phyloP scores from a whole-genome alignment of 1,139 yeast species.

The Magnusiomyces clavatus region DNA sequence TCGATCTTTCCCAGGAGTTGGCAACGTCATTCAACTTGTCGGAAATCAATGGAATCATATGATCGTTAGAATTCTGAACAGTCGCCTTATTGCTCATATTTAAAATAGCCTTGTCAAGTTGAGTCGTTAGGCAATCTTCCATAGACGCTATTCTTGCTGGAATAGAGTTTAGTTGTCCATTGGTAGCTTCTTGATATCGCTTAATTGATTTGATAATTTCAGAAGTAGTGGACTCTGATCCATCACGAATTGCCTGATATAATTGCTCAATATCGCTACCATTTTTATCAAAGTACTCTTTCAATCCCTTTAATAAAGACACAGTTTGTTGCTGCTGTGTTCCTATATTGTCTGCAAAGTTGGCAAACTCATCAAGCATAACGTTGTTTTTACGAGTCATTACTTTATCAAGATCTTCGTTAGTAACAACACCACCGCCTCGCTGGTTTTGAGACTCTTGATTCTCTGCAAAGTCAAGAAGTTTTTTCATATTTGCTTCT shows the following conservation, averaged over 20 bases:
- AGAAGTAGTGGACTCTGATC: constrained; percentile 3
- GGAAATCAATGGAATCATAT: constrained; percentile 8
- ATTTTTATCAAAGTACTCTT: constrained; percentile 8
- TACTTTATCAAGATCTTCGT: constrained; percentile 6
- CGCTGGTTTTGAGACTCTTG: not conserved
- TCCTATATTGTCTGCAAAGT: constrained; percentile 8
- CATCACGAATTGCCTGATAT: constrained; percentile 5
- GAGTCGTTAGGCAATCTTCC: not conserved
- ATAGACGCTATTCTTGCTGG: not conserved
- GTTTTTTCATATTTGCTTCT: constrained; percentile 2
- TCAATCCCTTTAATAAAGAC: constrained; percentile 4
- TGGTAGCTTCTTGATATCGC: constrained; percentile 4
- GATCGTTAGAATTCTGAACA: not conserved
- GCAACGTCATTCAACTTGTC: no score
- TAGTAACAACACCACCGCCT: constrained; percentile 3
- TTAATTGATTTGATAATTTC: constrained; percentile 10
- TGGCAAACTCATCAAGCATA: constrained; percentile 10
- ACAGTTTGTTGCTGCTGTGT: constrained; percentile 11
- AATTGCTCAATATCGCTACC: constrained; percentile 3
- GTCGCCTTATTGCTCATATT: not conserved
- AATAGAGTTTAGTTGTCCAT: not conserved
- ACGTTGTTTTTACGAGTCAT: constrained; percentile 2
- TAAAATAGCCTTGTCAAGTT: not conserved
- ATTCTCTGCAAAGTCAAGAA: constrained; percentile 1
- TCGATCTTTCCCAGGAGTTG: no score